Base-by-base conservation (phyloP, 1,284 basidiomycete genomes). In the Lentinula novae-zelandiae region DNA sequence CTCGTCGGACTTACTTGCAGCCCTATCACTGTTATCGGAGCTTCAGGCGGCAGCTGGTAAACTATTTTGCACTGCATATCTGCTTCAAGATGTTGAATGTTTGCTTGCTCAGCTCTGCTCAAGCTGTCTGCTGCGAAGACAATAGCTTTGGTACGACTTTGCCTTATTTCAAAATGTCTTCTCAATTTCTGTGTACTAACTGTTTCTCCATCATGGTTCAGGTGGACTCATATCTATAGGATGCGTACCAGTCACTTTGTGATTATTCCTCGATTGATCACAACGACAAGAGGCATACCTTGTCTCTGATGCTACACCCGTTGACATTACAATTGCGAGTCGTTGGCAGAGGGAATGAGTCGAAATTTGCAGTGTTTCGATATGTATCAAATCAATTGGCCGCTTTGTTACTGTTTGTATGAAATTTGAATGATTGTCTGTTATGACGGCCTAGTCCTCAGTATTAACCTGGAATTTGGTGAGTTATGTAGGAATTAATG, bases 181-280 rank as follows among this genome's bases (percentile, higher is more conserved):
- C 27, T 27, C 27, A 27, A 27, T 27, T 27, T 27, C 27, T 27
- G 27, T 27, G 27, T 27, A 4, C 27, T 27, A 27, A 27, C 3
- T 27, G 3, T 4, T 27, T 27, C 27, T 27, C 27, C 3, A 27
- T 27, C 3, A 3, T 27, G 27, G 27, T 4, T 27, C 31, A 53
- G 60, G 60, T 27, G 34, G 53, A 17, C 42, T 60, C 33, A 55
- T 72, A 40, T 63, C 67, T 34, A 69, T 72, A 53, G 71, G 70
- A 36, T 72, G 71, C 62, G 61, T 63, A 1, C 69, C 70, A 22
- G 66, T 71, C 54, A 67, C 61, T 52, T 60, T 71, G 12, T 58
- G n/a, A 40, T 27, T 27, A 27, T 27, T 27, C 3, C 27, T 4
- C 3, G 27, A 27, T 4, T 27, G 3, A 27, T 27, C 27, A 27